Evolutionary conservation across 805 yeast genomes (phyloP), one percentile per base, ranked within the genome.

Genomic region (Nakazawaea peltata): DNA sequence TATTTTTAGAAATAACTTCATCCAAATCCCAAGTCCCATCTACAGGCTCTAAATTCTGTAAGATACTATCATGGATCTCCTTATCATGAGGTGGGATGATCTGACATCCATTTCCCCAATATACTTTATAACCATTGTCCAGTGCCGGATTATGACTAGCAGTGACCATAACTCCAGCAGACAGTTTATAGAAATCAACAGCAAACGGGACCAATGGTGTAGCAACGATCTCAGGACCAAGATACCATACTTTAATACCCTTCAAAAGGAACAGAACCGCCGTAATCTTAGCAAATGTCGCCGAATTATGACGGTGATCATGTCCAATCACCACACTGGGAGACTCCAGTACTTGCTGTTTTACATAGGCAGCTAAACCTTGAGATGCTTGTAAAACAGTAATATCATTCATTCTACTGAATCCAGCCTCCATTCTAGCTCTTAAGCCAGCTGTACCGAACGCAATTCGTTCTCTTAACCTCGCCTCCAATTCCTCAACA

Each of bases 381-480:
- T 86, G 95, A 0, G 96, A 77, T 0, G 97, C 88, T 59, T 90
- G 97, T 30, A 85, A 50, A 1, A 90, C 81, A 0, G 96, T 86
- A 13, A 90, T 79, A 42, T 80, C 81, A 55, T 92, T 90, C 90
- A 92, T 82, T 45, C 87, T 72, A 34, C 75, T 71, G 51, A 83
- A 87, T 0, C 98, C 97, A 0, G 96, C 86, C 42, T 78, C 88
- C 96, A 92, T 87, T 16, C 67, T 61, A 2, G 94, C 74, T 19
- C 98, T 65, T 32, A 92, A 69, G 0, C 97, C 97, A 2, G 97
- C 96, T 0, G 97, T 90, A 0, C 97, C 97, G 56, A 90, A 90
- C 10, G 76, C 61, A 19, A 88, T 79, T 35, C 95, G 58, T n/a
- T 49, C 45, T 29, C 69, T 49, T 21, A 86, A 61, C 33, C 81